A percentile compares a stretch with the other conserved stretches of the same genome.
phyloP scores from a whole-genome alignment of 306 rosid genomes.

The Cucumis hystrix region DNA sequence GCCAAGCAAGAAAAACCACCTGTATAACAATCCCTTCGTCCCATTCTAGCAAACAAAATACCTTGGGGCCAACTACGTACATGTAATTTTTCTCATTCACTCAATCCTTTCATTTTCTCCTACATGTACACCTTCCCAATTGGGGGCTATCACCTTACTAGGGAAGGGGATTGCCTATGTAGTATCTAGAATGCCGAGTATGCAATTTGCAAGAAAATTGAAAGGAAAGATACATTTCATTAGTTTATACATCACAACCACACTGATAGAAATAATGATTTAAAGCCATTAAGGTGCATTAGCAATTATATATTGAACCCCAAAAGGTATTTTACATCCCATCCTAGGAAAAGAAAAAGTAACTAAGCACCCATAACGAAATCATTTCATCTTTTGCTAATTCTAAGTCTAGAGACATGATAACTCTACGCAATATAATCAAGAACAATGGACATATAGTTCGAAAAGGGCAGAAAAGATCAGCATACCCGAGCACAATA shows the following conservation, averaged over 20 bases:
- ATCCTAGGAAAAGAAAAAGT: neutral
- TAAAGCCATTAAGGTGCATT: neutral
- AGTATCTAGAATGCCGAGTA: neutral
- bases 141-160: neutral
- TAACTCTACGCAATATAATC: neutral
- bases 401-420: neutral
- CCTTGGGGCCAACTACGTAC: too few relatives aligned
- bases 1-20: too few relatives aligned
- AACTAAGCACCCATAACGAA: neutral
- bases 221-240: neutral
- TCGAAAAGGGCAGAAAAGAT: neutral
- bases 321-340: neutral
- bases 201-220: neutral
- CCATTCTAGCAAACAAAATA: too few relatives aligned
- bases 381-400: neutral
- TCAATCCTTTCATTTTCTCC: too few relatives aligned
- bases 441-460: neutral
- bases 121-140: too few relatives aligned
- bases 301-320: neutral
- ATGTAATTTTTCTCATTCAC: too few relatives aligned
- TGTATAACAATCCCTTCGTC: too few relatives aligned
- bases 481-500: neutral
- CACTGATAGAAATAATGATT: neutral
- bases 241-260: neutral
- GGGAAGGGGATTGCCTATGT: neutral